These are phyloP conservation scores for Plasmodiophora brassicae DNA, from an alignment of 208 protist genomes.

Conservation along the genomic window DNA sequence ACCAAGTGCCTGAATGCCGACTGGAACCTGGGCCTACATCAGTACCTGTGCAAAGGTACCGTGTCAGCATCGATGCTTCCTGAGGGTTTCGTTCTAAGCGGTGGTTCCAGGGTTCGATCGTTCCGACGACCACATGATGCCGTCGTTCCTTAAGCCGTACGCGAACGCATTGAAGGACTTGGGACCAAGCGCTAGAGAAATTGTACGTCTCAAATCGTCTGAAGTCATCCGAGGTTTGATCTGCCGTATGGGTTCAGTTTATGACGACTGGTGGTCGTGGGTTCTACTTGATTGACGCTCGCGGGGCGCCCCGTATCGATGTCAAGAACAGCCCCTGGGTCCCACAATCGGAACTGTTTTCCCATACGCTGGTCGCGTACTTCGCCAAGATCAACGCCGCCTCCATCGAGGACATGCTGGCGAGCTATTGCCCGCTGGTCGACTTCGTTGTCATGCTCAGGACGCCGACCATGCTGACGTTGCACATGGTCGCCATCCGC, in stretches of 20 bases:
- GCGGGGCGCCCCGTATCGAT: background rate
- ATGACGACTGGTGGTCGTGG: background rate
- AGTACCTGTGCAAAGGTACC: background rate
- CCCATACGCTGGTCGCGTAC: background rate
- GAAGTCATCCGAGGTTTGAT: background rate
- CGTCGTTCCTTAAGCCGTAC: background rate
- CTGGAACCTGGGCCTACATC: constrained; percentile 11
- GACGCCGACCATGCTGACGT: background rate
- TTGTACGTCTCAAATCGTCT: background rate
- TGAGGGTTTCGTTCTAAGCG: too few species aligned
- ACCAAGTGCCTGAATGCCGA: background rate
- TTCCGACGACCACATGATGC: background rate
- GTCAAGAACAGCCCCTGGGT: background rate
- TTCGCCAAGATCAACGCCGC: background rate
- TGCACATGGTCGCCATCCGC: background rate
- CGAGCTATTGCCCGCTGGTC: background rate
- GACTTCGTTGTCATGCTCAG: background rate
- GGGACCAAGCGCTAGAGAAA: background rate
- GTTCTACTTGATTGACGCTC: background rate
- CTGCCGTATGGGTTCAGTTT: background rate
- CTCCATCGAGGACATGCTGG: background rate
- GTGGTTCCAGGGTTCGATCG: too few species aligned
- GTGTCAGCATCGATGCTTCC: too few species aligned
- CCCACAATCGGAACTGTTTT: background rate
- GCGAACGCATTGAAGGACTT: background rate